Percentiles rank a stretch among this genome's conserved stretches.
phyloP scores from a whole-genome alignment of 2,329 filamentous ascomycete species.

The Lasiodiplodia theobromae region DNA sequence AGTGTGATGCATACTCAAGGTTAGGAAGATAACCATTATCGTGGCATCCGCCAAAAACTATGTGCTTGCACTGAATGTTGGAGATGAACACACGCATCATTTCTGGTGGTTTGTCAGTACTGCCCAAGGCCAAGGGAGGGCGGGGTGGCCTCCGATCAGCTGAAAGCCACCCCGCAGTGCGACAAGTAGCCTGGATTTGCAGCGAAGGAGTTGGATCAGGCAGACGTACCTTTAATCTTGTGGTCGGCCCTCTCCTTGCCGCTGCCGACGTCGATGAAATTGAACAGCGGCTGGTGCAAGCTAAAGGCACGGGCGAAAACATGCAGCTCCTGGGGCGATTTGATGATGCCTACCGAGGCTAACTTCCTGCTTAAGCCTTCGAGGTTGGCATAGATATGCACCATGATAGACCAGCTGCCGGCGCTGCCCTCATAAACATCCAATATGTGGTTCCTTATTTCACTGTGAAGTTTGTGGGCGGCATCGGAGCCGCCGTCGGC shows the following conservation, averaged over 20 bases:
- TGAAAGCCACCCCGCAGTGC: background rate
- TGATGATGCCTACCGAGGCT: slow-evolving; percentile 50
- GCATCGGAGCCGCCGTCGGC: slow-evolving; percentile 56
- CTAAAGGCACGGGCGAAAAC: slow-evolving; percentile 54
- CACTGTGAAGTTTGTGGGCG: slow-evolving; percentile 51
- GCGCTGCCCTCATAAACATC: slow-evolving; percentile 48
- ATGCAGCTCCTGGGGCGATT: slow-evolving; percentile 48
- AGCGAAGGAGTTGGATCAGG: background rate
- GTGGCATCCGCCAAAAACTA: slow-evolving; percentile 57
- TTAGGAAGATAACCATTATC: slow-evolving; percentile 56
- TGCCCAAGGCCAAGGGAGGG: background rate
- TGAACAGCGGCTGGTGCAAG: slow-evolving; percentile 54
- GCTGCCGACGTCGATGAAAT: slow-evolving; percentile 56
- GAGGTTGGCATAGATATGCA: slow-evolving; percentile 56
- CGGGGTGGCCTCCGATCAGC: background rate
- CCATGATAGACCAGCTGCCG: slow-evolving; percentile 53
- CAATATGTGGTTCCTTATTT: slow-evolving; percentile 52
- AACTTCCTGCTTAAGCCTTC: slow-evolving; percentile 54
- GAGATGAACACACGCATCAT: slow-evolving; percentile 55
- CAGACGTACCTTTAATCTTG: slow-evolving; percentile 51
- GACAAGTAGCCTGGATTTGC: background rate
- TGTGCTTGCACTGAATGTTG: slow-evolving; percentile 55
- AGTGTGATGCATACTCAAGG: slow-evolving; percentile 41
- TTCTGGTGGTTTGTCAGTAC: slow-evolving; percentile 40
- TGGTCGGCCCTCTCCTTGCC: slow-evolving; percentile 58